These are phyloP conservation scores for Glomus cerebriforme DNA, from an alignment of 192 early-diverging fungal genomes.

Conservation along the genomic window DNA sequence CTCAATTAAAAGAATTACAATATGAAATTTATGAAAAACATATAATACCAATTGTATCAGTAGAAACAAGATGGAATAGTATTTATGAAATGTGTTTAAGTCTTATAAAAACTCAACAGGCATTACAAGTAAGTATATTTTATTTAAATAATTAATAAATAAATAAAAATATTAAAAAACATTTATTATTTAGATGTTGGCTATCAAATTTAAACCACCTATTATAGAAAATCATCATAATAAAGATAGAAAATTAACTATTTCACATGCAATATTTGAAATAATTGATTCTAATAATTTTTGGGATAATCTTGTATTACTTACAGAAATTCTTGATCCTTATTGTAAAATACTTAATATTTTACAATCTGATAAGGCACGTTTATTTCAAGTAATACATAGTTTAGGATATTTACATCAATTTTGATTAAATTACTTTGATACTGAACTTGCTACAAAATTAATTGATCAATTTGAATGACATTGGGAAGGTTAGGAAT, in stretches of 20 bases:
- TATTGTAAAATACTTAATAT: conserved; percentile 2
- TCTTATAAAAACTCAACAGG: background rate
- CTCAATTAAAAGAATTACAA: background rate
- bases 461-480: background rate
- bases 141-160: background rate
- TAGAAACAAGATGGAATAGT: background rate
- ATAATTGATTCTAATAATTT: background rate
- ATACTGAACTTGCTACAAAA: background rate
- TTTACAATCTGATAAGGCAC: conserved; percentile 9
- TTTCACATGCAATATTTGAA: background rate
- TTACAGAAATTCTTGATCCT: background rate
- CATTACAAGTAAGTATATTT: conserved; percentile 1
- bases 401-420: background rate
- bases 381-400: conserved; percentile 6
- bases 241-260: background rate
- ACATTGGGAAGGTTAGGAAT: background rate
- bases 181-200: background rate
- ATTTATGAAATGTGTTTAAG: background rate
- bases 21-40: background rate
- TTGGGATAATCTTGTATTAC: background rate
- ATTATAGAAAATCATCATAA: background rate
- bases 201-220: background rate
- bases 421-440: background rate
- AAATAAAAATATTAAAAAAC: background rate
- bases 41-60: background rate